phyloP scores from a whole-genome alignment of 1,139 yeast species.

The Magnusiomyces ingens region DNA sequence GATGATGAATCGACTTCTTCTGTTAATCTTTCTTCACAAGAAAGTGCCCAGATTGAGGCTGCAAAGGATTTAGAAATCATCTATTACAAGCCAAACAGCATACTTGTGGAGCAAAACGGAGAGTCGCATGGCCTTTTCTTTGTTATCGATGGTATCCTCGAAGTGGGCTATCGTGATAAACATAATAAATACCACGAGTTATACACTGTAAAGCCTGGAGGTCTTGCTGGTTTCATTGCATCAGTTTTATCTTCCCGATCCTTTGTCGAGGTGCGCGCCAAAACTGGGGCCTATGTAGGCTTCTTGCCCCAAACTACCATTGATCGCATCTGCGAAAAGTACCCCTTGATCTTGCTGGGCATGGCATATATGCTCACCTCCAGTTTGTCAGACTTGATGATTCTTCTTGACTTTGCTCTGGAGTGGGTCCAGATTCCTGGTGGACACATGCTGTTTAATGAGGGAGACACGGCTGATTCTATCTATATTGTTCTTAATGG shows the following conservation, averaged over 20 bases:
- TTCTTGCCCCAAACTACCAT: conserved; percentile 57
- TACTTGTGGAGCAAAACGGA: conserved; percentile 57
- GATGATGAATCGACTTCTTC: conserved; percentile 6
- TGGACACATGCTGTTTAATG: conserved; percentile 70
- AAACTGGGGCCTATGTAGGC: conserved; percentile 59
- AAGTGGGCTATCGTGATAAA: conserved; percentile 43
- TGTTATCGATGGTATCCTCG: conserved; percentile 70
- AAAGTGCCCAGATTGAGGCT: conserved; percentile 55
- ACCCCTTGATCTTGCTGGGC: conserved; percentile 67
- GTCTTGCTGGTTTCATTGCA: conserved; percentile 82
- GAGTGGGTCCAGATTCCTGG: conserved; percentile 93
- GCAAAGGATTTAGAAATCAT: conserved; percentile 55
- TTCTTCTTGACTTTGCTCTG: conserved; percentile 79
- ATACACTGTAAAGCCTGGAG: conserved; percentile 66
- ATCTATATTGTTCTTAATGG: conserved; percentile 90
- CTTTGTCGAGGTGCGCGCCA: conserved; percentile 60
- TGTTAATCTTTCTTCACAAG: conserved; percentile 24
- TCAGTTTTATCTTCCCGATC: conserved; percentile 75
- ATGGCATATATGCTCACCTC: conserved; percentile 68
- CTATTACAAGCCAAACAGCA: conserved; percentile 47
- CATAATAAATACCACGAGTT: conserved; percentile 37
- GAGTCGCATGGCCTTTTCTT: conserved; percentile 70
- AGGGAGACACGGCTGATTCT: conserved; percentile 87
- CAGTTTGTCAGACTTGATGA: conserved; percentile 57
- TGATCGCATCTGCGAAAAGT: conserved; percentile 64